Evolutionary conservation across 352 stramenopile species (phyloP).

Genomic region (Elongisporangium undulatum): DNA sequence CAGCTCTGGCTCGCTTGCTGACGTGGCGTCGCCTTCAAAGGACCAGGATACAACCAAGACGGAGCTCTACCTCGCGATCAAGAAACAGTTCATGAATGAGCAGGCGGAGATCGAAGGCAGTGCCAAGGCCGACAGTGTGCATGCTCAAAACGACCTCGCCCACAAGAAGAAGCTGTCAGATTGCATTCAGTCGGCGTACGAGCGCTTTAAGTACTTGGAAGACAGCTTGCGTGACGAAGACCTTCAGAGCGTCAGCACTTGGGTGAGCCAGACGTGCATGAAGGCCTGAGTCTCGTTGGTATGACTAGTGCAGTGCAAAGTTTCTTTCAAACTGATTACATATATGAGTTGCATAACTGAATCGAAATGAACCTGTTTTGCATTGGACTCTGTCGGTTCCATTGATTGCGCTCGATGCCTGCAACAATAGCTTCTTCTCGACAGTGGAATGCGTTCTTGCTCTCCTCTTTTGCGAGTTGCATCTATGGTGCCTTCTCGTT

Average conservation of each 20-base stretch:
- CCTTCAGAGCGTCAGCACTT: slow-evolving; percentile 22
- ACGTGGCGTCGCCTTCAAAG: slow-evolving; percentile 11
- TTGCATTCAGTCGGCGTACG: slow-evolving; percentile 24
- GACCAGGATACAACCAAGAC: slow-evolving; percentile 43
- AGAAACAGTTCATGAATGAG: slow-evolving; percentile 21
- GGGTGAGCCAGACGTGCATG: slow-evolving; percentile 19
- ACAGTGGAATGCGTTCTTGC: no score
- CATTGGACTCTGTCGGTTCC: no score
- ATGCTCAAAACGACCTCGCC: slow-evolving; percentile 8
- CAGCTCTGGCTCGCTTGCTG: neutral
- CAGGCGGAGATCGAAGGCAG: slow-evolving; percentile 14
- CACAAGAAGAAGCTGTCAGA: slow-evolving; percentile 20
- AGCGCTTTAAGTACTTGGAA: slow-evolving; percentile 16
- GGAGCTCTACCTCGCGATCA: slow-evolving; percentile 51
- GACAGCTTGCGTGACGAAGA: slow-evolving; percentile 2
- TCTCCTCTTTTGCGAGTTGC: no score
- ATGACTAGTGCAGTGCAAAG: no score
- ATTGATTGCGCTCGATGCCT: no score
- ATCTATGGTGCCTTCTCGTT: no score
- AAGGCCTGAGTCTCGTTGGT: no score
- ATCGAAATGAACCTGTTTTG: no score
- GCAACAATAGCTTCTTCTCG: no score
- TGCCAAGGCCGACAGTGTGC: slow-evolving; percentile 14
- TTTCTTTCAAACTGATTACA: no score
- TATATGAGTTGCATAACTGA: no score